Evolutionary conservation across 768 basidiomycete genomes (phyloP).

Genomic region (Collybiopsis confluens): DNA sequence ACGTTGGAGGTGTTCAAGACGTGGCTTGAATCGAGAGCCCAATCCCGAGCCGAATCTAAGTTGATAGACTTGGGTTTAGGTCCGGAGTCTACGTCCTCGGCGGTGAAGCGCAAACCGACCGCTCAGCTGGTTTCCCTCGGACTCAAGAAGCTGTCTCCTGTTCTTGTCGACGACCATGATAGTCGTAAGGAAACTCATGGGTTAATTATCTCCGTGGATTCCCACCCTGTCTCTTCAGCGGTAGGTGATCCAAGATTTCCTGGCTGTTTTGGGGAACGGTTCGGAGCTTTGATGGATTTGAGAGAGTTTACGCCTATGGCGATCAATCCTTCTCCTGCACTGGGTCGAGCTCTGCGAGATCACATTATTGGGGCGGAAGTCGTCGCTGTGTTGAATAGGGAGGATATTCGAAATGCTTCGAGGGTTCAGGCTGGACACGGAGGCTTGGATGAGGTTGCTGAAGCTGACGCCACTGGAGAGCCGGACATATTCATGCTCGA

Average conservation of each 20-base stretch:
- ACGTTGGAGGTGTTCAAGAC: not conserved
- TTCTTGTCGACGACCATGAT: not conserved
- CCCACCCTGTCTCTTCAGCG: not conserved
- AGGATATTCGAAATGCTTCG: not conserved
- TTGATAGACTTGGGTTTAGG: conserved; percentile 22
- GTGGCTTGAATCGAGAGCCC: conserved; percentile 1
- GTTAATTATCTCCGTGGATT: not conserved
- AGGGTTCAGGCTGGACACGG: not conserved
- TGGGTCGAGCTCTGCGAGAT: conserved; percentile 11
- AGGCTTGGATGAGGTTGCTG: too few species aligned
- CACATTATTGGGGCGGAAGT: conserved; percentile 13
- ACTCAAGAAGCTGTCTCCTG: not conserved
- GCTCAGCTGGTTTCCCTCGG: conserved; percentile 19
- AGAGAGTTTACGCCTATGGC: not conserved
- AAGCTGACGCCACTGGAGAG: not conserved
- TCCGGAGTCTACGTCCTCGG: too few species aligned
- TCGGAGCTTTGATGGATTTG: not conserved
- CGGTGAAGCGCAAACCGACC: too few species aligned
- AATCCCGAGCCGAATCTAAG: too few species aligned
- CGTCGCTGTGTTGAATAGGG: not conserved
- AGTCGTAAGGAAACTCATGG: too few species aligned
- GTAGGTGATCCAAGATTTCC: not conserved
- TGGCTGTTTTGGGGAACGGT: conserved; percentile 4
- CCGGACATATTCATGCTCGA: conserved; percentile 47
- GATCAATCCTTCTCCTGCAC: not conserved